These are phyloP conservation scores for Hypoxylon sp. DNA, from an alignment of 2,329 filamentous ascomycete species.

Conservation along the genomic window DNA sequence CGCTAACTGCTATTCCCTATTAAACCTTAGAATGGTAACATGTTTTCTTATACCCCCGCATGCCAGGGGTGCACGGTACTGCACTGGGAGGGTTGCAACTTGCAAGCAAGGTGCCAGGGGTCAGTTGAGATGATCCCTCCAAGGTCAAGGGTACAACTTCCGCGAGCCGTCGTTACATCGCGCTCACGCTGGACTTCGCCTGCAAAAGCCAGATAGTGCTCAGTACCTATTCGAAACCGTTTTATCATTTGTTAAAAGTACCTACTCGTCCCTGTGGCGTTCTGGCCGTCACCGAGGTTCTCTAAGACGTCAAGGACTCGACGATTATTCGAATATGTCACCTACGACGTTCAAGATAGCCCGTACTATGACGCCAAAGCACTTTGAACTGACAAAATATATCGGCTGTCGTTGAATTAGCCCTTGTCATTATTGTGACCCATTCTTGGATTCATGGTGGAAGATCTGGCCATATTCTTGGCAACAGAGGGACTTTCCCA, in stretches of 20 bases:
- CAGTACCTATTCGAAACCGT: constrained; percentile 10
- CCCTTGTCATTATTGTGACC: constrained; percentile 9
- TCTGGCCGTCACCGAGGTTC: constrained; percentile 1
- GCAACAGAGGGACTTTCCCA: constrained; percentile 25
- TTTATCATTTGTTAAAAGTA: constrained; percentile 16
- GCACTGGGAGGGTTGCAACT: constrained; percentile 35
- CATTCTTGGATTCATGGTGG: constrained; percentile 8
- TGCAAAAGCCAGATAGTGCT: constrained; percentile 30
- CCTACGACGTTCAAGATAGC: constrained; percentile 3
- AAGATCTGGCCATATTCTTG: constrained; percentile 37
- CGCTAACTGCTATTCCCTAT: constrained; percentile 32
- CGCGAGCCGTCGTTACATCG: constrained; percentile 50
- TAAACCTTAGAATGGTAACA: constrained; percentile 29
- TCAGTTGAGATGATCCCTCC: constrained; percentile 45
- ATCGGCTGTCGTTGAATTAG: constrained; percentile 12
- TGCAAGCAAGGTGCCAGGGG: constrained; percentile 37
- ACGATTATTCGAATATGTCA: constrained; percentile 2
- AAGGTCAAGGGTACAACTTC: constrained; percentile 46
- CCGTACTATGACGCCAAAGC: background rate
- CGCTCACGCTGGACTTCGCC: constrained; percentile 28
- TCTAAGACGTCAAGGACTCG: constrained; percentile 5
- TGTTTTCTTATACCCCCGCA: constrained; percentile 42
- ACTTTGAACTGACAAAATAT: constrained; percentile 2
- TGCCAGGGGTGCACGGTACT: constrained; percentile 41
- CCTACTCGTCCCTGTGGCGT: constrained; percentile 7